phyloP scores from a whole-genome alignment of 2,329 filamentous ascomycete species.

The Cladosporium sp. region DNA sequence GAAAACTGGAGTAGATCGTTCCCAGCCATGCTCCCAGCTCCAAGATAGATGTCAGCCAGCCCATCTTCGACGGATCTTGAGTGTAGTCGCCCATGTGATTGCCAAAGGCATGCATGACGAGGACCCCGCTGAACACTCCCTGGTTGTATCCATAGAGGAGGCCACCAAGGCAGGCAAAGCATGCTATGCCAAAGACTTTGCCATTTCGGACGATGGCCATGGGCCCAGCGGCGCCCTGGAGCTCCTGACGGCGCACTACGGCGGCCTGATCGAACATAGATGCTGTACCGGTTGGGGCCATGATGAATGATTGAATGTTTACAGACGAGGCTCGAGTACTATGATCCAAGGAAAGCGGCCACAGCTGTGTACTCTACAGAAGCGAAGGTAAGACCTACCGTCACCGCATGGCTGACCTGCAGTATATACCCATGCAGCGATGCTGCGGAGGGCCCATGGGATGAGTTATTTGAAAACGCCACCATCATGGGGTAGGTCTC shows the following conservation, averaged over 20 bases:
- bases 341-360: background rate
- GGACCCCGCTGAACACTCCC: conserved; percentile 69
- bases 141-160: conserved; percentile 63
- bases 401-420: background rate
- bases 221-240: conserved; percentile 41
- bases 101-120: conserved; percentile 46
- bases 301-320: conserved; percentile 16
- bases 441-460: conserved; percentile 1
- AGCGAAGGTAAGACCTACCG: background rate
- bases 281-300: conserved; percentile 36
- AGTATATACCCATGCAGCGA: conserved; percentile 2
- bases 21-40: conserved; percentile 77
- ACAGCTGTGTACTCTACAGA: background rate
- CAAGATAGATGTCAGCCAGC: conserved; percentile 58
- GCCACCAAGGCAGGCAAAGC: conserved; percentile 52
- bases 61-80: conserved; percentile 37
- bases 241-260: conserved; percentile 37
- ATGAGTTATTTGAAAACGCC: background rate
- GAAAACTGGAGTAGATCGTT: conserved; percentile 62
- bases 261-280: conserved; percentile 38
- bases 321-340: background rate
- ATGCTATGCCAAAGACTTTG: conserved; percentile 52
- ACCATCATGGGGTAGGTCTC: conserved; percentile 9
- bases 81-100: conserved; percentile 41
- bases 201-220: conserved; percentile 49